phyloP scores from a whole-genome alignment of 805 yeast species.

The Torulaspora quercuum region DNA sequence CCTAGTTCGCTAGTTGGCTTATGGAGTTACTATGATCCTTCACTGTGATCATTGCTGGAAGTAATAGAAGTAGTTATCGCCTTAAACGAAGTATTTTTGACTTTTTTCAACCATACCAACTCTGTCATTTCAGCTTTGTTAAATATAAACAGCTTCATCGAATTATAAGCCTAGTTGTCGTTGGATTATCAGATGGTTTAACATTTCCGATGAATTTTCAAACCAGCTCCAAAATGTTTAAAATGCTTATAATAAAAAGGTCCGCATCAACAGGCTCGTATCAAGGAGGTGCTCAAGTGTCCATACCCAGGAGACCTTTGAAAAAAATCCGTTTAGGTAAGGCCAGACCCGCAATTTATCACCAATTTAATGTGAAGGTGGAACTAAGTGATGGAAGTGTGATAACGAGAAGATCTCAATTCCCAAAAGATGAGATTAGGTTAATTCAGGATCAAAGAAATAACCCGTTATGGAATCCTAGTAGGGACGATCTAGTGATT shows the following conservation, averaged over 20 bases:
- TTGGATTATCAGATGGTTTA: too few relatives aligned
- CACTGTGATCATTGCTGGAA: too few relatives aligned
- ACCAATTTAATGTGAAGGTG: slow-evolving; percentile 84
- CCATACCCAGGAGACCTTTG: slow-evolving; percentile 52
- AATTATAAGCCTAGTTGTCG: too few relatives aligned
- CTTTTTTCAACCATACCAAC: too few relatives aligned
- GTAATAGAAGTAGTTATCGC: too few relatives aligned
- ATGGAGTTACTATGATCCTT: too few relatives aligned
- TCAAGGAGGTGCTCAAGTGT: slow-evolving; percentile 24
- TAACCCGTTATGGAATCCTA: slow-evolving; percentile 83
- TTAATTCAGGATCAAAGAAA: slow-evolving; percentile 88
- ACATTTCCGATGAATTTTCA: too few relatives aligned
- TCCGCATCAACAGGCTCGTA: slow-evolving; percentile 26
- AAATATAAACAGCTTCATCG: too few relatives aligned
- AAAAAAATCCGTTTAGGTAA: slow-evolving; percentile 72
- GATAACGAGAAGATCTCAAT: slow-evolving; percentile 73
- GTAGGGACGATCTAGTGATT: slow-evolving; percentile 69
- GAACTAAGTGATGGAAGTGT: slow-evolving; percentile 95
- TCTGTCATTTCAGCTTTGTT: too few relatives aligned
- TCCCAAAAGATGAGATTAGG: slow-evolving; percentile 81
- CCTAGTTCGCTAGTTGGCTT: too few relatives aligned
- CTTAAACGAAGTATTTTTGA: too few relatives aligned
- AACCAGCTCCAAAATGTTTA: slow-evolving; percentile 6
- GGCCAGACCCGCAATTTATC: slow-evolving; percentile 89
- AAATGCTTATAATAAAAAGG: slow-evolving; percentile 12